Evolutionary conservation across 345 rosid genomes (phyloP).

Genomic region (Pseudoturritis turrita): DNA sequence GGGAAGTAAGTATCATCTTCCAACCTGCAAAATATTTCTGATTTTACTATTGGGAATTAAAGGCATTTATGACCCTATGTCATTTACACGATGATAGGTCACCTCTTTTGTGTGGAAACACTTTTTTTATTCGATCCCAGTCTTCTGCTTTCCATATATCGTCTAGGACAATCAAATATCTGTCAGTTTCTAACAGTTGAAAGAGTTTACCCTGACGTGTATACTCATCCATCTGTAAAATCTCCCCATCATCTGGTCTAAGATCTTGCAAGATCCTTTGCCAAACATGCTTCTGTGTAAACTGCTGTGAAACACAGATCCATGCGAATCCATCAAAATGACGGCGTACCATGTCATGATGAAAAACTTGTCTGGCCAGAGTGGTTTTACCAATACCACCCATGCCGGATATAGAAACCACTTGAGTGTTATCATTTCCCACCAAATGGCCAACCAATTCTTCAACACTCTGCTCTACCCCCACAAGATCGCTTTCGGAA

Average conservation of each 20-base stretch:
- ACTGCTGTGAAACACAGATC: constrained; percentile 37
- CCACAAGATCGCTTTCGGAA: constrained; percentile 34
- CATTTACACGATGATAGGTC: not conserved
- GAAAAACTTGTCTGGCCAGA: constrained; percentile 29
- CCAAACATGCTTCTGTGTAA: constrained; percentile 25
- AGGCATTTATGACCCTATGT: no score
- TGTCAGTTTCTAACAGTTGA: constrained; percentile 14
- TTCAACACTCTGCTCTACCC: constrained; percentile 24
- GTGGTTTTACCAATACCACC: constrained; percentile 53
- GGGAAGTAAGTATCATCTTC: constrained; percentile 41
- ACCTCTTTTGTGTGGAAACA: constrained; percentile 19
- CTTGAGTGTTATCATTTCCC: not conserved
- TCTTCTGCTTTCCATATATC: constrained; percentile 35
- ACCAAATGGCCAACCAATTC: constrained; percentile 22
- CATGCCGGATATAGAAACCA: constrained; percentile 42
- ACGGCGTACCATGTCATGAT: constrained; percentile 13
- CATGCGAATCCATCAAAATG: constrained; percentile 33
- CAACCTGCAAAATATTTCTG: not conserved
- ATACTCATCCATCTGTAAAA: constrained; percentile 18
- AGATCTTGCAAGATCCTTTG: constrained; percentile 27
- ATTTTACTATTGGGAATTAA: no score
- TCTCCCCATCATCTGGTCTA: constrained; percentile 10
- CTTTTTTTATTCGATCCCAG: constrained; percentile 30
- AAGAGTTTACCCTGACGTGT: constrained; percentile 15
- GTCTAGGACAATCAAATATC: constrained; percentile 39